Base-by-base conservation (phyloP, 2,329 filamentous ascomycete genomes). In the Neonectria hederae region DNA sequence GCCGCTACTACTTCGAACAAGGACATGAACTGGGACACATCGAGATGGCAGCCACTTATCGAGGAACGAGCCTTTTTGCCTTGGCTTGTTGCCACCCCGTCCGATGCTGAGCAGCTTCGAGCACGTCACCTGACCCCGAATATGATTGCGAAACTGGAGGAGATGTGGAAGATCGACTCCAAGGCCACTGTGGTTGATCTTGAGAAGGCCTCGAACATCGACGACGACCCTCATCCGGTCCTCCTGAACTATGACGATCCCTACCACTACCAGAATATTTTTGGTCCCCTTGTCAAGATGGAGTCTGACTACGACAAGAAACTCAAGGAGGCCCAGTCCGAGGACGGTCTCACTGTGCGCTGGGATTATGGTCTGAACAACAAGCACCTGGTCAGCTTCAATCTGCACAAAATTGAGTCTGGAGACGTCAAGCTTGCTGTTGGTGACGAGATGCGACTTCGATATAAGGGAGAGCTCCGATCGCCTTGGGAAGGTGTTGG, bases 21-120 rank as follows among this genome's bases (percentile, higher is more conserved):
- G 81, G 96, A 99, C 75, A 98, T 99, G 94, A 99, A 96, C 78
- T 99, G 96, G 96, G 96, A 99, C 78, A 97, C 94, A 6, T 97
- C 95, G 26, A 90, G 94, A 76, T 99, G 96, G 96, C 94, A 98
- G 78, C 96, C 96, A 13, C 85, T 99, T 63, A 98, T 99, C 69
- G 94, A 97, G 79, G 96, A 99, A 76, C 93, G 96, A 54, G 96
- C 94, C 17, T 99, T 99, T 77, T 82, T 99, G 40, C 87, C 91
- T 42, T 99, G 96, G 96, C 92, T 99, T 24, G 95, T 99, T 8
- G 89, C 90, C 49, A 86, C 92, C 10, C 96, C 96, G 1, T 92
- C 92, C 35, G 97, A 99, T 76, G 92, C 96, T 72, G 96, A 99
- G 81, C 96, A 98, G 80, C 90, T 99, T 65, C 93, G 96, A 62